These are phyloP conservation scores for Chenopodium quinoa DNA, from an alignment of 148 eudicot species.

Conservation along the genomic window DNA sequence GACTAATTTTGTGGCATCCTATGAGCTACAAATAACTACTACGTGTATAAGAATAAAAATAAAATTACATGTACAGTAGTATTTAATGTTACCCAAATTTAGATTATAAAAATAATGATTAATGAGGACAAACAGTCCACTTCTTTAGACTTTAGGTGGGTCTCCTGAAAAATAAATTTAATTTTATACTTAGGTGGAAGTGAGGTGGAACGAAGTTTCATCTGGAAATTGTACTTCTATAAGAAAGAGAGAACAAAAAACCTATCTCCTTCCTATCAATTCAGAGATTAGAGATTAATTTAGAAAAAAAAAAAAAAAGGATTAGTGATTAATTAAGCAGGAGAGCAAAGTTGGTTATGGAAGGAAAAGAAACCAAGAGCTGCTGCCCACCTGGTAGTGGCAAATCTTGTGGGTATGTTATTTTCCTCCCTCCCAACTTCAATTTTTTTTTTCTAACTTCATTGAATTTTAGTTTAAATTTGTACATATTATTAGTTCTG, in stretches of 20 bases:
- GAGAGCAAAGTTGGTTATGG: background rate
- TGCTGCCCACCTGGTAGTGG: conserved; percentile 28
- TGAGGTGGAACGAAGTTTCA: background rate
- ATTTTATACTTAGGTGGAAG: background rate
- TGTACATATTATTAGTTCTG: too few relatives aligned
- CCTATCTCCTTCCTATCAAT: background rate
- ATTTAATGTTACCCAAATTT: background rate
- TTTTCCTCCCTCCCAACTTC: background rate
- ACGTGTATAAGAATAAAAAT: too few relatives aligned
- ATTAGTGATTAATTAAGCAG: background rate
- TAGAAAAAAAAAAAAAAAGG: background rate
- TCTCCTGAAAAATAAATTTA: background rate
- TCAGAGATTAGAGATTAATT: background rate
- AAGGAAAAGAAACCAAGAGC: conserved; percentile 28
- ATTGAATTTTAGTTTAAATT: too few relatives aligned
- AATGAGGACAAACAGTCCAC: background rate
- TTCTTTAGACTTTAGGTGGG: background rate
- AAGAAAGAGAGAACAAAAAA: background rate
- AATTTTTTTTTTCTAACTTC: background rate
- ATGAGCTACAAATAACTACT: too few relatives aligned
- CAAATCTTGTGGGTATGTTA: conserved; percentile 36
- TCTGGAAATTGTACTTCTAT: background rate
- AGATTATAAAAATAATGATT: background rate
- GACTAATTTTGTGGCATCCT: too few relatives aligned
- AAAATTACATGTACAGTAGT: too few relatives aligned